Conservation (phyloP, 2,329 filamentous ascomycete genomes). For the Arthrobotrys megalospora region DNA sequence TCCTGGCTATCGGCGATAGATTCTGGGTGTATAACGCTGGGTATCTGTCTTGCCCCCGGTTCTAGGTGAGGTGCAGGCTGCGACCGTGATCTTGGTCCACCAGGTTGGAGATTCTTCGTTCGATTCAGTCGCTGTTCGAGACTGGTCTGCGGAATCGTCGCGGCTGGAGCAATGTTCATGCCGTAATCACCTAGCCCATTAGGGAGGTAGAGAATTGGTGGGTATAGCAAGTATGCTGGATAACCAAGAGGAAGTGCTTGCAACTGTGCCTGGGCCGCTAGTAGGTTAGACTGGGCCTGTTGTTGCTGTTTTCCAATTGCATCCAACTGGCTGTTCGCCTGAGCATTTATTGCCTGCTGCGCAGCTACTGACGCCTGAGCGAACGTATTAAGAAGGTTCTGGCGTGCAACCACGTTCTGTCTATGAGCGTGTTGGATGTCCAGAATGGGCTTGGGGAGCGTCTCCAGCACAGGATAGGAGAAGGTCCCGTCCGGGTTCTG, state of each 20-base stretch:
- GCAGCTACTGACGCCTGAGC: slow-evolving; percentile 17
- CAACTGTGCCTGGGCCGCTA: slow-evolving; percentile 48
- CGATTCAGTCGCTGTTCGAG: slow-evolving; percentile 54
- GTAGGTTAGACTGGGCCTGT: slow-evolving; percentile 39
- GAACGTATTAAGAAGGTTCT: slow-evolving; percentile 30
- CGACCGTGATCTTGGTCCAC: slow-evolving; percentile 55
- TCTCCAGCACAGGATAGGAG: slow-evolving; percentile 38
- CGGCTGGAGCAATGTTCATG: slow-evolving; percentile 18
- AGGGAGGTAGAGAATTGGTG: slow-evolving; percentile 31
- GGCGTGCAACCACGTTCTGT: slow-evolving; percentile 38
- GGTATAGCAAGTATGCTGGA: slow-evolving; percentile 40
- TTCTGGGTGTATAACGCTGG: slow-evolving; percentile 45
- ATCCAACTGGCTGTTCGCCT: slow-evolving; percentile 37
- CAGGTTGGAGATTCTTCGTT: slow-evolving; percentile 57
- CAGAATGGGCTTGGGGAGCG: slow-evolving; percentile 39
- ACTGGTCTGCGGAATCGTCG: slow-evolving; percentile 47
- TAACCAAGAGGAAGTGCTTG: slow-evolving; percentile 38
- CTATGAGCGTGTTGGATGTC: slow-evolving; percentile 50
- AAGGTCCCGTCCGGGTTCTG: slow-evolving; percentile 52
- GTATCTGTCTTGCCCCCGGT: slow-evolving; percentile 41
- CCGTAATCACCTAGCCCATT: slow-evolving; percentile 30
- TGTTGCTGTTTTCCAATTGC: slow-evolving; percentile 49
- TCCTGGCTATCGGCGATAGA: slow-evolving; percentile 48
- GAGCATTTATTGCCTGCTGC: slow-evolving; percentile 39
- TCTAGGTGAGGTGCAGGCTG: slow-evolving; percentile 56